Evolutionary conservation across 2,329 filamentous ascomycete genomes (phyloP), one percentile per base, ranked within the genome.

Genomic region (Colletotrichum coccodes): DNA sequence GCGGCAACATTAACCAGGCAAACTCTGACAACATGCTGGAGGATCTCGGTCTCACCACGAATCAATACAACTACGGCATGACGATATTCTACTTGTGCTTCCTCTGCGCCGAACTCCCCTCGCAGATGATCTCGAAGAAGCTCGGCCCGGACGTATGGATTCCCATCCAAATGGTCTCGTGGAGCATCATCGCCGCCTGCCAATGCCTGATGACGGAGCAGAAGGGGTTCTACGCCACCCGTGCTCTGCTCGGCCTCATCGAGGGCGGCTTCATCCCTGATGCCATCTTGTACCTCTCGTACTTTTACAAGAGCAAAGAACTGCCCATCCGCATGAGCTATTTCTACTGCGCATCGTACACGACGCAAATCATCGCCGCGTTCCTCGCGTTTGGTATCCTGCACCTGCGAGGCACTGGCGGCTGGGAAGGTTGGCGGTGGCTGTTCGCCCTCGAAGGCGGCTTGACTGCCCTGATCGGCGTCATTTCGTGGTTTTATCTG

Each of bases 301-400:
- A 93, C 77, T 93, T 90, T 79, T 93, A 92, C 79, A 93, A 86
- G 28, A 87, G 86, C 2, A 84, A 84, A 62, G 91, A 93, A 75
- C 80, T 93, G 0, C 90, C 91, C 0, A 84, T 85, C 36, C 85
- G 91, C 0, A 79, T 93, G 23, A 87, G 87, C 63, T 91, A 84
- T 77, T 92, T 92, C 79, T 93, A 90, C 90, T 85, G 86, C 1
- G 83, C 89, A 0, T 89, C 89, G 36, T 82, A 85, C 52, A 79
- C 80, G 0, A 86, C 85, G 0, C 78, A 83, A 14, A 85, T 88
- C 50, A 75, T 87, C 12, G 82, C 83, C 0, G 84, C 86, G 0
- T 85, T 88, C 60, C 74, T 88, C 7, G 87, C 87, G 1, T 87
- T 83, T 49, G 87, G 85, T 0, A 83, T 90, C 32, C 74, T 90